Percentiles rank a stretch among this genome's conserved stretches.
Conservation (phyloP, 1,284 basidiomycete genomes). For the Bjerkandera adusta region DNA sequence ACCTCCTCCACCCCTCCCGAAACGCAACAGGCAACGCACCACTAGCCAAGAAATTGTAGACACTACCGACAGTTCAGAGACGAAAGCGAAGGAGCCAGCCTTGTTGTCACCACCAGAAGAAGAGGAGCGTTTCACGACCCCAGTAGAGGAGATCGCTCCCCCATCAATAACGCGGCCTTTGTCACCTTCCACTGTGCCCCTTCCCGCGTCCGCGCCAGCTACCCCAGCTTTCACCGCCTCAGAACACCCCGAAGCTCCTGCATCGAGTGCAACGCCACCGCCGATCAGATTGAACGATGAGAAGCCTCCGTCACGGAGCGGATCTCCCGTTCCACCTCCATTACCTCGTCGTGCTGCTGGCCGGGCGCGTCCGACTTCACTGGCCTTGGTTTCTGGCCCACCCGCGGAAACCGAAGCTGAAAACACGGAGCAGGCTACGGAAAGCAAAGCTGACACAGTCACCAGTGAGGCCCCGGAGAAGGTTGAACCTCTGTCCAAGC, state of each 20-base stretch:
- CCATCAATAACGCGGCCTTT: conserved; percentile 16
- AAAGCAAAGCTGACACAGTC: neutral
- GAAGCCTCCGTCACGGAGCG: no score
- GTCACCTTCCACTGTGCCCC: conserved; percentile 32
- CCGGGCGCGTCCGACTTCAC: conserved; percentile 28
- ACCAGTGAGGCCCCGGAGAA: neutral
- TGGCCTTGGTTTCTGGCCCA: conserved; percentile 19
- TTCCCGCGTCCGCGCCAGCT: conserved; percentile 37
- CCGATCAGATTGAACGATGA: no score
- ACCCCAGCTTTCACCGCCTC: conserved; percentile 11
- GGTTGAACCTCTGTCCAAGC: no score
- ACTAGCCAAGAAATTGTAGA: conserved; percentile 1
- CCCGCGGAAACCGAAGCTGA: conserved; percentile 2
- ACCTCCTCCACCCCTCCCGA: conserved; percentile 24
- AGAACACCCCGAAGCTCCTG: neutral
- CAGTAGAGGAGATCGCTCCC: conserved; percentile 29
- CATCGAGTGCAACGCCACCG: neutral
- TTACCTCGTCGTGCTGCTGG: conserved; percentile 54
- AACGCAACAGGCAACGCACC: conserved; percentile 21
- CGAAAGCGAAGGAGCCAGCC: neutral
- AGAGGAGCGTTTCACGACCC: conserved; percentile 30
- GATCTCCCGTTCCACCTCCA: conserved; percentile 45
- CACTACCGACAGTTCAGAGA: no score
- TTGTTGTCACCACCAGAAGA: conserved; percentile 19
- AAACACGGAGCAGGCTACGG: neutral